Evolutionary conservation across 1,284 basidiomycete species (phyloP).

Genomic region (Cutaneotrichosporon cavernicola): DNA sequence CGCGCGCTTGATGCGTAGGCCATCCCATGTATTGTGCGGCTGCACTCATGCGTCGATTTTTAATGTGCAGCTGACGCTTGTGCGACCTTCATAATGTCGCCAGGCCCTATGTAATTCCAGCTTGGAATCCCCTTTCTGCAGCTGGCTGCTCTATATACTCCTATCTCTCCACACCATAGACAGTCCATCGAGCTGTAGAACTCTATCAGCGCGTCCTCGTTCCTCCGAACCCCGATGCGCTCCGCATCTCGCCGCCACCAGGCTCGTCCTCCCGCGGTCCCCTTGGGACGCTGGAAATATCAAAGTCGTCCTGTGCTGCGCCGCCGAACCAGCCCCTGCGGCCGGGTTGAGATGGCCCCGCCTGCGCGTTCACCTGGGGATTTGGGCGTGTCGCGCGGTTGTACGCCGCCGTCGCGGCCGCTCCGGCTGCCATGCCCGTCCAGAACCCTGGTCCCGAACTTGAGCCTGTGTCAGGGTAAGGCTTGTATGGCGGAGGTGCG

Average conservation of each 20-base stretch:
- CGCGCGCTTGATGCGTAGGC: background rate
- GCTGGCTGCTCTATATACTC: background rate
- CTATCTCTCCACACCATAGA: background rate
- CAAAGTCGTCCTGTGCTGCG: background rate
- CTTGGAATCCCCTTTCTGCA: background rate
- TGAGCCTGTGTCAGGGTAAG: constrained; percentile 50
- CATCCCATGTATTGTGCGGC: background rate
- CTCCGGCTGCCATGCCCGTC: constrained; percentile 71
- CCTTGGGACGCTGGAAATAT: background rate
- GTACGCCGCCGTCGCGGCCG: constrained; percentile 61
- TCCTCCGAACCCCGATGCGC: background rate
- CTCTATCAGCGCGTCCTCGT: background rate
- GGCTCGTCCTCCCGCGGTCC: background rate
- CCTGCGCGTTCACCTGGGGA: background rate
- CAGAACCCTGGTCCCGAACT: constrained; percentile 70
- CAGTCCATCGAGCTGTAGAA: background rate
- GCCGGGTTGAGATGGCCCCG: background rate
- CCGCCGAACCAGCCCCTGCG: background rate
- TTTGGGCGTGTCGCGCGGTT: constrained; percentile 15
- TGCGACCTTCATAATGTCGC: no score
- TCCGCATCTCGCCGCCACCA: background rate
- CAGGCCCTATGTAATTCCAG: no score
- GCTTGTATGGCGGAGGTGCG: constrained; percentile 75
- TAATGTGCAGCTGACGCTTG: no score
- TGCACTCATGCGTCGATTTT: no score